Evolutionary conservation across 805 yeast genomes (phyloP).

Genomic region (Metschnikowia peoriensis): DNA sequence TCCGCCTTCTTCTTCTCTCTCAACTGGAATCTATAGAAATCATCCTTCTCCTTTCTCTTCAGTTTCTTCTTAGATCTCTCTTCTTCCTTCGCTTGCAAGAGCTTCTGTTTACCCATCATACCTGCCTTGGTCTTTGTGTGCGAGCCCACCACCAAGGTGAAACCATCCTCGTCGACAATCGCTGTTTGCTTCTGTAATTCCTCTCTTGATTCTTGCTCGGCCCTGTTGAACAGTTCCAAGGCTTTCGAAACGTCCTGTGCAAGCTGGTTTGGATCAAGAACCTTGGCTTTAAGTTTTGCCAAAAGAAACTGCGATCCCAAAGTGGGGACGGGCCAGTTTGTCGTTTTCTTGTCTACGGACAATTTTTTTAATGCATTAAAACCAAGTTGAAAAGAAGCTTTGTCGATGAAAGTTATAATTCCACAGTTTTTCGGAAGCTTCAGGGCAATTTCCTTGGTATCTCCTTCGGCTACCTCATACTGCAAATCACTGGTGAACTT

Average conservation of each 20-base stretch:
- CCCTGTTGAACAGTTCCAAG: conserved; percentile 63
- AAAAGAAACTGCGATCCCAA: conserved; percentile 46
- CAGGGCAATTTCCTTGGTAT: conserved; percentile 28
- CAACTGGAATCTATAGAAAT: conserved; percentile 94
- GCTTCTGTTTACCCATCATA: conserved; percentile 54
- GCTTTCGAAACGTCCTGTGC: conserved; percentile 57
- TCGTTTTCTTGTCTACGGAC: conserved; percentile 20
- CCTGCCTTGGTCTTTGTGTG: conserved; percentile 80
- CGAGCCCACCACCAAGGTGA: conserved; percentile 84
- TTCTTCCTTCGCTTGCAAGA: conserved; percentile 35
- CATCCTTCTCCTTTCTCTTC: conserved; percentile 76
- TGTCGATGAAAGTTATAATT: conserved; percentile 71
- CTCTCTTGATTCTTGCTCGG: conserved; percentile 63
- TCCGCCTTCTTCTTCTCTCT: conserved; percentile 91
- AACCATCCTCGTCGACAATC: conserved; percentile 89
- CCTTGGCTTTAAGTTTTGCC: conserved; percentile 30
- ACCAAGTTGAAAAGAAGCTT: conserved; percentile 63
- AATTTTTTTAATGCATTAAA: conserved; percentile 58
- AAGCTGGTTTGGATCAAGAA: conserved; percentile 50
- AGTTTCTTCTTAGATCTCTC: conserved; percentile 47
- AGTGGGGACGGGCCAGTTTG: conserved; percentile 40
- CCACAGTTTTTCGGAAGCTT: conserved; percentile 74
- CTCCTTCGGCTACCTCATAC: conserved; percentile 24
- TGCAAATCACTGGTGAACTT: conserved; percentile 58
- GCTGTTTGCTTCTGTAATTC: conserved; percentile 54